A percentile compares a stretch with the other conserved stretches of the same genome.
phyloP scores from a whole-genome alignment of 106 monocot species.

The Posidonia australis region DNA sequence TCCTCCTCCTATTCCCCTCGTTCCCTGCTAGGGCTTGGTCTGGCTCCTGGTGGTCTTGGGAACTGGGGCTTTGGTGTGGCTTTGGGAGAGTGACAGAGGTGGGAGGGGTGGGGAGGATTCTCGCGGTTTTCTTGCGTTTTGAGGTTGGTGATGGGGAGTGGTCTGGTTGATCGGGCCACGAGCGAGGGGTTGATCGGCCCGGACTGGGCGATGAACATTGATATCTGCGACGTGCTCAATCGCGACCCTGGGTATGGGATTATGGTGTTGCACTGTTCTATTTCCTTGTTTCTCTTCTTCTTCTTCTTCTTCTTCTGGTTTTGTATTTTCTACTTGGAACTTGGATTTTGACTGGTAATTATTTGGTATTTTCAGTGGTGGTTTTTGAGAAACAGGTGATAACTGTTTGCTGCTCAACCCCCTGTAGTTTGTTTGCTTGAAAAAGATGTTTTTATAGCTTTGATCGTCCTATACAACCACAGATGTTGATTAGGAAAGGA shows the following conservation, averaged over 20 bases:
- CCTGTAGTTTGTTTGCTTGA: neutral
- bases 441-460: neutral
- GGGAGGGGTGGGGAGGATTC: too few relatives aligned
- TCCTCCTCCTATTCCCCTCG: neutral
- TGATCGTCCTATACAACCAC: too few relatives aligned
- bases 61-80: too few relatives aligned
- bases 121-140: neutral
- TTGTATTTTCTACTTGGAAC: neutral
- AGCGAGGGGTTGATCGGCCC: conserved; percentile 67
- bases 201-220: conserved; percentile 81
- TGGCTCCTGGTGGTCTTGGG: too few relatives aligned
- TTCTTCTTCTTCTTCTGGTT: neutral
- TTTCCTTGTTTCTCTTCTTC: too few relatives aligned
- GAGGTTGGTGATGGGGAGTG: conserved; percentile 31
- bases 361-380: neutral
- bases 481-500: too few relatives aligned
- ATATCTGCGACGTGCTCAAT: conserved; percentile 78
- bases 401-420: neutral
- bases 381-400: neutral
- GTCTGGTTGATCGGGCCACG: conserved; percentile 65
- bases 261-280: neutral
- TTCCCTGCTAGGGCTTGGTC: too few relatives aligned
- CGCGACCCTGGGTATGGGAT: conserved; percentile 52
- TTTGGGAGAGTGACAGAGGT: too few relatives aligned
- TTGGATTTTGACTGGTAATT: neutral